Evolutionary conservation across 805 yeast genomes (phyloP).

Genomic region (Blastobotrys americana): DNA sequence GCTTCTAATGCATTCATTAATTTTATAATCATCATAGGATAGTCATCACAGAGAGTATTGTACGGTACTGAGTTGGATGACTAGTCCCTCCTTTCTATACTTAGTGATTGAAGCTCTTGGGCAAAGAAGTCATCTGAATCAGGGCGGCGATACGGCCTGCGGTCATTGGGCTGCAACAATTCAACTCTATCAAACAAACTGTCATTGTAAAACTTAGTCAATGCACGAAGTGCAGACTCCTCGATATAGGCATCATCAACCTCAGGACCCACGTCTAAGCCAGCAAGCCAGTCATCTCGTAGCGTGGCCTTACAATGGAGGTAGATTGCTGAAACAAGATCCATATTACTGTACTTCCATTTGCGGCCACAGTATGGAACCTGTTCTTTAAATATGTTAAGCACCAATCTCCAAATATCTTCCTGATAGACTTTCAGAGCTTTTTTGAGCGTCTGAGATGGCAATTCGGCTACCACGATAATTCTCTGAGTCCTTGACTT

Average conservation of each 20-base stretch:
- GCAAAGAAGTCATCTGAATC: slow-evolving; percentile 37
- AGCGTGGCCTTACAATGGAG: slow-evolving; percentile 63
- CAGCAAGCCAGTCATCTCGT: slow-evolving; percentile 83
- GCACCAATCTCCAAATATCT: slow-evolving; percentile 57
- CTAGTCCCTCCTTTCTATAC: not conserved
- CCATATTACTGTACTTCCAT: slow-evolving; percentile 93
- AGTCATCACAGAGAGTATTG: too few relatives aligned
- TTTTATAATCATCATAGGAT: too few relatives aligned
- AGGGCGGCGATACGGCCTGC: too few relatives aligned
- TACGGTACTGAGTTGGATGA: too few relatives aligned
- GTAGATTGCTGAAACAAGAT: slow-evolving; percentile 78
- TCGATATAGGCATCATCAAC: slow-evolving; percentile 73
- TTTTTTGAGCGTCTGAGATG: slow-evolving; percentile 55
- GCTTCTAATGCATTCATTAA: too few relatives aligned
- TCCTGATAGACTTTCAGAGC: slow-evolving; percentile 54
- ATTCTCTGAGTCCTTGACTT: slow-evolving; percentile 69
- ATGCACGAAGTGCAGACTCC: slow-evolving; percentile 73
- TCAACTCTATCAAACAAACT: slow-evolving; percentile 41
- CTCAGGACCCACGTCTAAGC: slow-evolving; percentile 69
- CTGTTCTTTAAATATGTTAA: slow-evolving; percentile 67
- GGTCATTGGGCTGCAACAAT: slow-evolving; percentile 51
- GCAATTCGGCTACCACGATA: slow-evolving; percentile 49
- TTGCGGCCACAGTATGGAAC: slow-evolving; percentile 89
- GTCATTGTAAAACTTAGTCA: slow-evolving; percentile 69
- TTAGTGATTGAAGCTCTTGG: slow-evolving; percentile 21